Conservation (phyloP, 768 basidiomycete genomes). For the Pulveroboletus frians region DNA sequence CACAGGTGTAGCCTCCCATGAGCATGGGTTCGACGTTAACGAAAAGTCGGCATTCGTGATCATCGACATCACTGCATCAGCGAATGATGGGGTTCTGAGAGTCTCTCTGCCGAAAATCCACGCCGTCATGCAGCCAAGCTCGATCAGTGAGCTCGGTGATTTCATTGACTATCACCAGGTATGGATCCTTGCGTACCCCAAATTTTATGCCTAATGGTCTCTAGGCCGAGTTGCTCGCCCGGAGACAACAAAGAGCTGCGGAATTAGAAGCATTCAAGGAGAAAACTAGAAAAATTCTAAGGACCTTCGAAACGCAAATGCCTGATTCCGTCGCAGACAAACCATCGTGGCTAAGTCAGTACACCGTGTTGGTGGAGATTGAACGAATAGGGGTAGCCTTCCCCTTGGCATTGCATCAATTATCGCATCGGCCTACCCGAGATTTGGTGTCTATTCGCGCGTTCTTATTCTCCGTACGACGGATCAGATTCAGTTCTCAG, state of each 20-base stretch:
- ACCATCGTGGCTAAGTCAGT: conserved; percentile 51
- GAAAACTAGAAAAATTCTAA: conserved; percentile 68
- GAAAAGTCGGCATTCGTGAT: conserved; percentile 80
- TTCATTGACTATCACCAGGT: conserved; percentile 84
- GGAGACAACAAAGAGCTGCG: conserved; percentile 67
- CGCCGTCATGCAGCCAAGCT: conserved; percentile 92
- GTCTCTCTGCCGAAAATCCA: conserved; percentile 71
- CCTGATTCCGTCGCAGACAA: conserved; percentile 22
- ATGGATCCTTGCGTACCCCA: conserved; percentile 3
- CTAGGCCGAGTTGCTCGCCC: conserved; percentile 68
- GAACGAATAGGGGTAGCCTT: conserved; percentile 84
- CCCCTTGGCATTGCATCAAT: conserved; percentile 62
- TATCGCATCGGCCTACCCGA: conserved; percentile 36
- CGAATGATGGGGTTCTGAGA: conserved; percentile 37
- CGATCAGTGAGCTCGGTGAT: conserved; percentile 86
- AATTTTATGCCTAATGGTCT: conserved; percentile 13
- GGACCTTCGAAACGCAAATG: conserved; percentile 65
- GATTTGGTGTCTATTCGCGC: conserved; percentile 57
- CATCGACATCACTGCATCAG: conserved; percentile 59
- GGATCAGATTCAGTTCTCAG: conserved; percentile 66
- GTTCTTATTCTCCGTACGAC: conserved; percentile 79
- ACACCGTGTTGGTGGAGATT: conserved; percentile 50
- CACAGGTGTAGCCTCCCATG: conserved; percentile 30
- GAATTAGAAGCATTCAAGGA: conserved; percentile 83
- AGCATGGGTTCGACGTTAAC: conserved; percentile 48